phyloP scores from a whole-genome alignment of 768 basidiomycete species.

The Coprinellus aureogranulatus region DNA sequence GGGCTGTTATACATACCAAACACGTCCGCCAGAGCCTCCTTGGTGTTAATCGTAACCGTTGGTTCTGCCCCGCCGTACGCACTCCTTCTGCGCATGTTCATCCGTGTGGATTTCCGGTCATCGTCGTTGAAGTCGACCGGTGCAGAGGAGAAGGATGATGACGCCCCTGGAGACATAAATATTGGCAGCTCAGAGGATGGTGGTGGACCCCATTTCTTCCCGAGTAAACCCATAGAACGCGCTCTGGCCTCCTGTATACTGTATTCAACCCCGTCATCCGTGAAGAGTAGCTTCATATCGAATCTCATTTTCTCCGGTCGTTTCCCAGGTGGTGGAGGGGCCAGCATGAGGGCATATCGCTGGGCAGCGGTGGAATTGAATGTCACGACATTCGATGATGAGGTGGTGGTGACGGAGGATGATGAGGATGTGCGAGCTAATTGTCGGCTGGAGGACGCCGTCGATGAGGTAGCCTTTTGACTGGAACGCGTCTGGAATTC shows the following conservation, averaged over 20 bases:
- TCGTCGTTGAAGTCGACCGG: conserved; percentile 63
- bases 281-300: conserved; percentile 67
- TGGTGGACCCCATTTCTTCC: conserved; percentile 78
- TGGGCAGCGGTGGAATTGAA: conserved; percentile 41
- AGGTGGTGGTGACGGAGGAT: conserved; percentile 6
- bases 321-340: conserved; percentile 64
- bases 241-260: conserved; percentile 83
- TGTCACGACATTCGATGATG: conserved; percentile 26
- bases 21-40: conserved; percentile 90
- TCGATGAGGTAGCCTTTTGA: conserved; percentile 20
- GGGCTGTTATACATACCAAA: conserved; percentile 96
- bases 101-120: conserved; percentile 44
- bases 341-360: conserved; percentile 71
- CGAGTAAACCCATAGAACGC: conserved; percentile 75
- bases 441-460: conserved; percentile 25
- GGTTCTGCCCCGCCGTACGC: conserved; percentile 57
- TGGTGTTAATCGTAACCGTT: conserved; percentile 95
- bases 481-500: conserved; percentile 69
- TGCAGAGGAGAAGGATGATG: conserved; percentile 34
- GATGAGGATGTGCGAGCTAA: conserved; percentile 12
- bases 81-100: conserved; percentile 44
- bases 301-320: conserved; percentile 72
- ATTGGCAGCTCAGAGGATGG: conserved; percentile 45
- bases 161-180: conserved; percentile 24
- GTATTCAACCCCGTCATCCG: conserved; percentile 77